Evolutionary conservation across 2,329 filamentous ascomycete species (phyloP), one percentile per base, ranked within the genome.

Genomic region (Chaetomiaceae sp.): DNA sequence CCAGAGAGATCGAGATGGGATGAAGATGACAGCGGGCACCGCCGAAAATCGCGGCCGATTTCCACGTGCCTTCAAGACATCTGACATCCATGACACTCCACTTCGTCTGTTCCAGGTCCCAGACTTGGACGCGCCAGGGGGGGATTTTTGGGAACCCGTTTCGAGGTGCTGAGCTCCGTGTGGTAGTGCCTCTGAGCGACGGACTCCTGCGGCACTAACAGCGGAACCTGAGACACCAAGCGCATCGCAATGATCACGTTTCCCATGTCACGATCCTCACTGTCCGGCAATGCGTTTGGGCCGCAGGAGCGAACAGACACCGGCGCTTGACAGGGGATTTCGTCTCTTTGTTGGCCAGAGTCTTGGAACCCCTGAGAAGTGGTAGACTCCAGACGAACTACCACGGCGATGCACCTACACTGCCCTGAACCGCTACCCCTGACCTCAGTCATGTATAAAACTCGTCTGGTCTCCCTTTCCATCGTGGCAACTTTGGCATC

Each of bases 221-320:
- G 31, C 37, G 31, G 43, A 21, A 31, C 41, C 44, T 53, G 55
- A 57, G 44, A 57, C 55, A 42, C 27, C 38, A 50, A 44, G 31
- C 48, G 49, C 55, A 51, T 53, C 46, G 40, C 30, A 44, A n/a
- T n/a, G n/a, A n/a, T n/a, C n/a, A n/a, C n/a, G n/a, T 33, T n/a
- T 17, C 16, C 23, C 48, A 30, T 44, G n/a, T 35, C 46, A 23
- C 40, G 31, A 44, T 48, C 33, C 23, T 42, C 44, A 20, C 27
- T 30, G 19, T 23, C 35, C 34, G 31, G 12, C 19, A 33, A 5
- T 46, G 10, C 47, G 44, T 48, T 55, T 48, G 49, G 48, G 23
- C 37, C 41, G 37, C 43, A 34, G 39, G n/a, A 33, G 40, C 25
- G 35, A 44, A 48, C 31, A n/a, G 45, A 41, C 40, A 33, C 17